Base-by-base conservation (phyloP, 495 filamentous ascomycete genomes). In the Talaromyces adpressus region DNA sequence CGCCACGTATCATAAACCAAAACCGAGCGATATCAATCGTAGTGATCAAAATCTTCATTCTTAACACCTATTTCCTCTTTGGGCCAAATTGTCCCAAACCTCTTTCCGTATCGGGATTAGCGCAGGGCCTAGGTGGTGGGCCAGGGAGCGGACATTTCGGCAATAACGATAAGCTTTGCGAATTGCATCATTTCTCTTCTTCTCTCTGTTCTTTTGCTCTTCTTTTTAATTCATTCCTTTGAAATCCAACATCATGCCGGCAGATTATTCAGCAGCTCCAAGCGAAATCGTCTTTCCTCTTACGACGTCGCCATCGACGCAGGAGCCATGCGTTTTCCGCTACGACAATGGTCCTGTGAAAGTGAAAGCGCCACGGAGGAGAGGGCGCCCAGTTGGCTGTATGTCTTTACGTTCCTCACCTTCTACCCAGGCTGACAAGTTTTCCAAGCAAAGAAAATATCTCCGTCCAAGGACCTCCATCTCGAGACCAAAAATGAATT, bases 381-480 rank as follows among this genome's bases (percentile, higher is more conserved):
- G 58, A 22, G 58, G 58, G 6, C 39, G 58, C 29, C 58, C 58
- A 45, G 39, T n/a, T n/a, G 58, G 39, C 2, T 60, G 58, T 60
- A 60, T 41, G 58, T 14, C 14, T 59, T 14, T 60, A 41, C 4
- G 3, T 6, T 60, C 23, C 4, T 12, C 27, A 18, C 16, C 8
- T 41, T 4, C 36, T 0, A 16, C 12, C 0, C 36, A 41, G 0
- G 14, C 36, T 41, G 36, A 41, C 36, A 41, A 30, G 4, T 41
- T 1, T 41, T 11, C 39, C n/a, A 22, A 54, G 51, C 51, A 7
- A 54, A 54, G 51, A 54, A 54, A 6, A 16, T 4, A 18, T 14
- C 23, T 4, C 27, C 11, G 4, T 54, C 51, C 0, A 29, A 29
- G 7, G 51, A 27, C 9, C 4, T 27, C 22, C 22, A 4, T 25